Percentiles rank a stretch among this genome's conserved stretches.
These are phyloP conservation scores for Lachnum nothofagi DNA, from an alignment of 2,329 filamentous ascomycete species.

Conservation along the genomic window DNA sequence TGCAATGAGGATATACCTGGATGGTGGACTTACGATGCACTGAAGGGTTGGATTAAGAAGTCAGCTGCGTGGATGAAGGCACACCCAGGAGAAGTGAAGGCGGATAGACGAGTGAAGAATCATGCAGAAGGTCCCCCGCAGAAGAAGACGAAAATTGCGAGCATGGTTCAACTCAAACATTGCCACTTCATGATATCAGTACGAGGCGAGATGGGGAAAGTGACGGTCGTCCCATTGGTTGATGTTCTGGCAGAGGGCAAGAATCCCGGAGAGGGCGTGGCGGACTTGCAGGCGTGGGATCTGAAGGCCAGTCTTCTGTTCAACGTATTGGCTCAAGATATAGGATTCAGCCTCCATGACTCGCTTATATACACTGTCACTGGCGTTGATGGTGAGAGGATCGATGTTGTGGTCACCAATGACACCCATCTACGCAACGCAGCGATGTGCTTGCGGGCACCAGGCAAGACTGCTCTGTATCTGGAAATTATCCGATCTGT, in stretches of 20 bases:
- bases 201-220: neutral
- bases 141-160: neutral
- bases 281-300: neutral
- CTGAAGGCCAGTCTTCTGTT: neutral
- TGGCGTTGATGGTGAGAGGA: neutral
- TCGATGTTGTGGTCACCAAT: neutral
- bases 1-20: neutral
- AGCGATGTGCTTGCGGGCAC: neutral
- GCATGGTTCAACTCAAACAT: neutral
- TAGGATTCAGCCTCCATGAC: neutral
- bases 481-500: neutral
- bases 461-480: neutral
- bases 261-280: neutral
- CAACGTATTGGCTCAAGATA: neutral
- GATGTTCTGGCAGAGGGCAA: neutral
- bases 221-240: neutral
- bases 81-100: neutral
- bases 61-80: neutral
- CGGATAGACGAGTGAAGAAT: neutral
- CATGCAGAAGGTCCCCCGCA: neutral
- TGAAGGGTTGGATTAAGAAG: neutral
- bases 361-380: neutral
- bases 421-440: constrained; percentile 2
- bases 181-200: constrained; percentile 1
- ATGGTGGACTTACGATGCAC: neutral